Evolutionary conservation across 2,329 filamentous ascomycete species (phyloP).

Genomic region (Fusarium sp.): DNA sequence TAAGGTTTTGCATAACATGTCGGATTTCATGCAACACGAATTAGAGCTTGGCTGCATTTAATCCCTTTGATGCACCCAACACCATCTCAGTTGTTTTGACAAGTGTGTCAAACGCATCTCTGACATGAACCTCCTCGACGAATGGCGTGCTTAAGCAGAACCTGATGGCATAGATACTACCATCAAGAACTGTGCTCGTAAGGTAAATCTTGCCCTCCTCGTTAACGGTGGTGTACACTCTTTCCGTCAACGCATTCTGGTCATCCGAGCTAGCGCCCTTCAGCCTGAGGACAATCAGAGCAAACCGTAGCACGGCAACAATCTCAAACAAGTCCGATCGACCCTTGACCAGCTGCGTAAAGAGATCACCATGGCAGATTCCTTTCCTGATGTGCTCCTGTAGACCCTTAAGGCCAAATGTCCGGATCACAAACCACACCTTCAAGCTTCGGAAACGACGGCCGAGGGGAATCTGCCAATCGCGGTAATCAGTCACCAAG

Average conservation of each 20-base stretch:
- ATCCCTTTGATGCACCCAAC: background rate
- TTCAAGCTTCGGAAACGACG: background rate
- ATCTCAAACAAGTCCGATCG: background rate
- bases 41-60: background rate
- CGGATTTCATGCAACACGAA: background rate
- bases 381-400: background rate
- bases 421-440: background rate
- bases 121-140: background rate
- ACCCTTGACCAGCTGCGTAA: background rate
- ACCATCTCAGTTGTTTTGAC: background rate
- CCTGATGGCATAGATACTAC: background rate
- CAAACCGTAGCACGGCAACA: background rate
- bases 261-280: background rate
- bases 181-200: background rate
- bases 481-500: background rate
- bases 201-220: background rate
- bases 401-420: background rate
- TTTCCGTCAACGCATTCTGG: background rate
- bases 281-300: background rate
- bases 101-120: background rate
- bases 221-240: background rate
- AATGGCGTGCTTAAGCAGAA: background rate
- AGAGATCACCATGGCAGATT: background rate
- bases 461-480: background rate
- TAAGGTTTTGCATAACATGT: background rate